A percentile compares a stretch with the other conserved stretches of the same genome.
These are phyloP conservation scores for Hyphopichia khmerensis DNA, from an alignment of 1,139 yeast genomes.

Conservation along the genomic window DNA sequence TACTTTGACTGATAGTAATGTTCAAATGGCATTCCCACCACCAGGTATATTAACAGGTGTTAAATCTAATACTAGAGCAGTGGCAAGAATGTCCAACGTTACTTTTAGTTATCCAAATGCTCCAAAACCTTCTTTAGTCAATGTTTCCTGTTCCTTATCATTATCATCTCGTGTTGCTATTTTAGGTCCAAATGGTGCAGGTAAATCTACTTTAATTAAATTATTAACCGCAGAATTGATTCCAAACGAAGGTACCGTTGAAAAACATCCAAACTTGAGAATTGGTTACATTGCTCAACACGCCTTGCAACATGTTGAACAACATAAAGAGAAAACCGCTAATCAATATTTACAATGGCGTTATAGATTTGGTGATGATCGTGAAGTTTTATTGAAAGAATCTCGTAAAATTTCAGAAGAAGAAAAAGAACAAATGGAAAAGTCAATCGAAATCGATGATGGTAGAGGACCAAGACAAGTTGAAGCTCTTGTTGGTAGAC, in stretches of 20 bases:
- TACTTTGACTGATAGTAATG: conserved; percentile 89
- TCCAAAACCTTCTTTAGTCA: conserved; percentile 70
- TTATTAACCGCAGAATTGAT: conserved; percentile 87
- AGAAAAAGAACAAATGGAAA: conserved; percentile 76
- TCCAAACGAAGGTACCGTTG: conserved; percentile 86
- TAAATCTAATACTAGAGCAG: conserved; percentile 90
- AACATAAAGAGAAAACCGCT: conserved; percentile 96
- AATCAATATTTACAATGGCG: conserved; percentile 98
- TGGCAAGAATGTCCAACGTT: conserved; percentile 85
- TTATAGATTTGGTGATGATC: conserved; percentile 95
- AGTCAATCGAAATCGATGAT: conserved; percentile 76
- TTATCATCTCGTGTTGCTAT: conserved; percentile 95
- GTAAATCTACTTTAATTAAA: conserved; percentile 93
- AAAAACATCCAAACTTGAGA: conserved; percentile 96
- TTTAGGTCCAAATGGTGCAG: conserved; percentile 98
- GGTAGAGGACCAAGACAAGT: conserved; percentile 87
- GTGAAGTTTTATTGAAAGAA: conserved; percentile 92
- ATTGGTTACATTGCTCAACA: conserved; percentile 99
- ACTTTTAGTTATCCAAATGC: conserved; percentile 91
- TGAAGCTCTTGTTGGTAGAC: conserved; percentile 96
- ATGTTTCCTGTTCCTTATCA: conserved; percentile 86
- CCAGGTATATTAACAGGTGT: conserved; percentile 97
- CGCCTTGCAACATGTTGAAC: conserved; percentile 94
- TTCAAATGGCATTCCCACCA: conserved; percentile 97
- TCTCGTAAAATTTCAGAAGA: conserved; percentile 84